phyloP scores from a whole-genome alignment of 208 protist genomes.

The Trypanosoma avium region DNA sequence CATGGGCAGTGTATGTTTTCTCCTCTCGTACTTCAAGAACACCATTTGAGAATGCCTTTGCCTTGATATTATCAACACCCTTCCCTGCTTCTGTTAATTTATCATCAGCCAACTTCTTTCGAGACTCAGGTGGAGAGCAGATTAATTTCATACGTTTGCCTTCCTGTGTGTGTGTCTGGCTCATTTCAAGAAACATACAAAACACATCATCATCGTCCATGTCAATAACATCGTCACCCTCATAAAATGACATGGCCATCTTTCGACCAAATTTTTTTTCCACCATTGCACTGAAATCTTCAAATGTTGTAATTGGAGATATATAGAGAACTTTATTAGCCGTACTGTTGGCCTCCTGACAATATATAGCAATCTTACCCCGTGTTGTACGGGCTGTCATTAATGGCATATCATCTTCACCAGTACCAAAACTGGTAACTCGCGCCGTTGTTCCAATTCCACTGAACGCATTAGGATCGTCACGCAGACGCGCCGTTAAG shows the following conservation, averaged over 20 bases:
- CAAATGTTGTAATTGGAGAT: constrained; percentile 62
- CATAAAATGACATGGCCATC: constrained; percentile 74
- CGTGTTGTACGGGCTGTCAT: constrained; percentile 34
- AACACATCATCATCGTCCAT: constrained; percentile 87
- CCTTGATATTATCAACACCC: constrained; percentile 5
- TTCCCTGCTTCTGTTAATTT: constrained; percentile 30
- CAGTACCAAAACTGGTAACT: neutral
- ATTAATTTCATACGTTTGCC: constrained; percentile 81
- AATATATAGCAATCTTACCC: constrained; percentile 76
- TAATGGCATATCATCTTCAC: constrained; percentile 35
- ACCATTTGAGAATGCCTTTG: constrained; percentile 60
- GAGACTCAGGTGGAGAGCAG: constrained; percentile 40
- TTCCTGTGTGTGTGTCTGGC: constrained; percentile 28
- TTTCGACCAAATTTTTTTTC: constrained; percentile 80
- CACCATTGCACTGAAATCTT: constrained; percentile 64
- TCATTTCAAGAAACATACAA: constrained; percentile 81
- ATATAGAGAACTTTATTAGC: constrained; percentile 72
- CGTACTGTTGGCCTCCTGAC: constrained; percentile 60
- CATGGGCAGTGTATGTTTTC: constrained; percentile 61
- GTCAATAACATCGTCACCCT: constrained; percentile 78
- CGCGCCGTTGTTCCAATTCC: neutral
- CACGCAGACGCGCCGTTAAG: constrained; percentile 36
- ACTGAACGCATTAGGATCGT: constrained; percentile 25
- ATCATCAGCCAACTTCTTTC: constrained; percentile 38
- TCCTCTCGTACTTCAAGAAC: constrained; percentile 53